phyloP scores from a whole-genome alignment of 768 basidiomycete genomes.

The Boletus reticulatus region DNA sequence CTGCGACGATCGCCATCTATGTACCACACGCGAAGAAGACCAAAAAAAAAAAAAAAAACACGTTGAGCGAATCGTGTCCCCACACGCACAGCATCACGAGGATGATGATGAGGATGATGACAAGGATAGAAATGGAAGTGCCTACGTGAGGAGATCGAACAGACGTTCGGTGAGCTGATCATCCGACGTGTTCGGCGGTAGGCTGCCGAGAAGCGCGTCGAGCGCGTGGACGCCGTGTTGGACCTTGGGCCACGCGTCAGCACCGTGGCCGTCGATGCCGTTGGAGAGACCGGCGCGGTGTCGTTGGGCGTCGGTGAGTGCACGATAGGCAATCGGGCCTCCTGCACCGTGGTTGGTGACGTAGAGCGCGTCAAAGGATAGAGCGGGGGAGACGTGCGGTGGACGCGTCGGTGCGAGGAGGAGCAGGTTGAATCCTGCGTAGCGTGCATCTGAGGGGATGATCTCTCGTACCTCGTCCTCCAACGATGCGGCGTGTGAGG shows the following conservation, averaged over 20 bases:
- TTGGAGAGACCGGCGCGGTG: slow-evolving; percentile 68
- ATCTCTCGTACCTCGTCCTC: slow-evolving; percentile 49
- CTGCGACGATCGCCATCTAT: slow-evolving; percentile 32
- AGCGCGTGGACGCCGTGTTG: slow-evolving; percentile 52
- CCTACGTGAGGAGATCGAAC: slow-evolving; percentile 70
- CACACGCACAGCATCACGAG: too few relatives aligned
- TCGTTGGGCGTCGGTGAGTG: slow-evolving; percentile 49
- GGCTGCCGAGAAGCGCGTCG: slow-evolving; percentile 38
- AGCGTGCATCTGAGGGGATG: slow-evolving; percentile 46
- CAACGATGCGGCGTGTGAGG: slow-evolving; percentile 36
- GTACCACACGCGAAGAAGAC: background rate
- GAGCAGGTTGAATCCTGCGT: slow-evolving; percentile 81
- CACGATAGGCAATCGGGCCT: slow-evolving; percentile 51
- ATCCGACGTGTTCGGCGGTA: slow-evolving; percentile 42
- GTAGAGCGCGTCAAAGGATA: slow-evolving; percentile 52
- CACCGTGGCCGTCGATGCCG: slow-evolving; percentile 64
- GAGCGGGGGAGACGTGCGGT: slow-evolving; percentile 20
- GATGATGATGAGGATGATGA: too few relatives aligned
- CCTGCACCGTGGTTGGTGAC: slow-evolving; percentile 75
- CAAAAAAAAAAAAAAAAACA: background rate
- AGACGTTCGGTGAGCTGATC: slow-evolving; percentile 53
- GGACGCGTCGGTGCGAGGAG: slow-evolving; percentile 53
- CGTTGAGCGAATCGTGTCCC: slow-evolving; percentile 2
- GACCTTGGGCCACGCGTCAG: slow-evolving; percentile 73
- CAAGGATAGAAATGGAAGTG: slow-evolving; percentile 16